phyloP scores from a whole-genome alignment of 768 basidiomycete genomes.

The Cyathus striatus region DNA sequence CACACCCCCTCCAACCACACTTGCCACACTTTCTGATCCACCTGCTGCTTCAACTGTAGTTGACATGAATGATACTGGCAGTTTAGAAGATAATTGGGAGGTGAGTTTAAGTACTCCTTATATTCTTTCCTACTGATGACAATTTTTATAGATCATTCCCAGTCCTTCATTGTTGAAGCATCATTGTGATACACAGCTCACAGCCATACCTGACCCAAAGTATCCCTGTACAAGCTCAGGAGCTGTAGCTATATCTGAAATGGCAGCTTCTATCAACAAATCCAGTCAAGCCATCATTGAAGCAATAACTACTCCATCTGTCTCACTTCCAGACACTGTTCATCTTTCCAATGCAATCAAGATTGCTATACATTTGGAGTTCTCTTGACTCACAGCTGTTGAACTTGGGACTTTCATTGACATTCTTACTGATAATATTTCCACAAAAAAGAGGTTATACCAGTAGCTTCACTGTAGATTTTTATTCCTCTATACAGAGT shows the following conservation, averaged over 20 bases:
- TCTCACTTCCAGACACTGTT: no score
- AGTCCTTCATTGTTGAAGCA: neutral
- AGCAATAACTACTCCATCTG: conserved; percentile 1
- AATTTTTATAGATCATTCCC: neutral
- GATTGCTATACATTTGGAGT: no score
- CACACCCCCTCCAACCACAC: neutral
- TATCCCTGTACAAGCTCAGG: neutral
- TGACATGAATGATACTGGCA: neutral
- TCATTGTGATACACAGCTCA: neutral
- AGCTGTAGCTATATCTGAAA: conserved; percentile 1
- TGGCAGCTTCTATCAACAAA: neutral
- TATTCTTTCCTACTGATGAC: neutral
- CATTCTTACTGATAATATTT: no score
- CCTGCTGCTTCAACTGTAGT: neutral
- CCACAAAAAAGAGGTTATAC: no score
- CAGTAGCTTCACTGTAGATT: no score
- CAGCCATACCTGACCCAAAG: conserved; percentile 1
- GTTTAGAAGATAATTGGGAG: neutral
- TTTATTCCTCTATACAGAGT: no score
- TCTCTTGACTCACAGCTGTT: no score
- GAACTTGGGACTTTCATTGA: no score
- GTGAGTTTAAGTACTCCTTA: neutral
- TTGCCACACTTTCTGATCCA: neutral
- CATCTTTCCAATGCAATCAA: no score
- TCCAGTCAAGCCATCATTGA: neutral